Conservation (phyloP, 768 basidiomycete genomes). For the Collybiopsis luxurians region DNA sequence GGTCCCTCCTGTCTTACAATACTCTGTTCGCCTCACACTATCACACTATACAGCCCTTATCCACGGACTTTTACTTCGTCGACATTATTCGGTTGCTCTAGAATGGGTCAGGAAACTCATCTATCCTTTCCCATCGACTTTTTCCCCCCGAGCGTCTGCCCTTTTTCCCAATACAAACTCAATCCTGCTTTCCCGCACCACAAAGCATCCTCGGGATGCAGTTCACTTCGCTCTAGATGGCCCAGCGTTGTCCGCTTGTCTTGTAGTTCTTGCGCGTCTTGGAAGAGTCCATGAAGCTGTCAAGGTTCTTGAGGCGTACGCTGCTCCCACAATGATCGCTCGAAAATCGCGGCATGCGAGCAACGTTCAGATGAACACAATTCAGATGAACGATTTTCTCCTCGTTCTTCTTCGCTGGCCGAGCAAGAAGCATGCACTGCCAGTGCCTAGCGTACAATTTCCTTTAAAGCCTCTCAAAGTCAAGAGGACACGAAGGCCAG, state of each 20-base stretch:
- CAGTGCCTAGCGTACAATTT: conserved; percentile 1
- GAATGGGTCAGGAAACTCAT: neutral
- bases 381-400: conserved; percentile 5
- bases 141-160: neutral
- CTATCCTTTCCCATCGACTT: neutral
- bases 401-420: conserved; percentile 2
- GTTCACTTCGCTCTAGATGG: neutral
- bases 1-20: neutral
- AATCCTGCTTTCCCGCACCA: neutral
- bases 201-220: neutral
- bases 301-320: neutral
- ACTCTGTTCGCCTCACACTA: neutral
- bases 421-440: neutral
- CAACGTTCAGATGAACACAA: conserved; percentile 1
- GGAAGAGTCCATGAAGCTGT: conserved; percentile 1
- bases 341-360: neutral
- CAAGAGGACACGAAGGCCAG: too few relatives aligned
- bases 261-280: neutral
- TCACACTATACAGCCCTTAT: conserved; percentile 5
- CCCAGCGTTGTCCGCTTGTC: neutral
- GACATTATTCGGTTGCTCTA: conserved; percentile 4
- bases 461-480: neutral
- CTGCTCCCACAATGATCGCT: neutral
- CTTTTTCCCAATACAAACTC: neutral
- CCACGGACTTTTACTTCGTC: conserved; percentile 2